Conservation (phyloP, 495 filamentous ascomycete genomes). For the Aspergillus leporis region DNA sequence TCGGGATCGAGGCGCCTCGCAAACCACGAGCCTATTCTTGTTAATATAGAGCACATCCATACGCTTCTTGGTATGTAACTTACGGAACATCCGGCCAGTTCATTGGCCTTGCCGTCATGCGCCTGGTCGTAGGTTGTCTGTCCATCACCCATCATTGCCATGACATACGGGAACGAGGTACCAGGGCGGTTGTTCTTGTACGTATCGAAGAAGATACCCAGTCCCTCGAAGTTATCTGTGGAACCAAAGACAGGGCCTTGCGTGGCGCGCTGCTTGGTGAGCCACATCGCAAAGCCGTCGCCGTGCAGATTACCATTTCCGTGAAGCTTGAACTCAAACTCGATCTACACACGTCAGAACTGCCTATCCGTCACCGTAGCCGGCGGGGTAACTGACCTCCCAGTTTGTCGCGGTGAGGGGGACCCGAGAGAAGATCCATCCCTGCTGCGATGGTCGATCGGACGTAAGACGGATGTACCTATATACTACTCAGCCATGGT, state of each 20-base stretch:
- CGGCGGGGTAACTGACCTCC: conserved; percentile 62
- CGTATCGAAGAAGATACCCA: conserved; percentile 97
- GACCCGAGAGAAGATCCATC: conserved; percentile 91
- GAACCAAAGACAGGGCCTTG: conserved; percentile 86
- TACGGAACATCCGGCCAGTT: conserved; percentile 90
- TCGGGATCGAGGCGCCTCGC: conserved; percentile 72
- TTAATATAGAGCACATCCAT: conserved; percentile 5
- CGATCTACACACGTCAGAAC: conserved; percentile 57
- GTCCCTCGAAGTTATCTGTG: conserved; percentile 86
- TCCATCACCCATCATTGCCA: conserved; percentile 97
- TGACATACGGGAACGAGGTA: conserved; percentile 93
- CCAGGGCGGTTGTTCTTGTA: conserved; percentile 99
- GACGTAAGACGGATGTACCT: conserved; percentile 93
- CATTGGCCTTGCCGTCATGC: conserved; percentile 91
- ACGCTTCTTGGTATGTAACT: conserved; percentile 17
- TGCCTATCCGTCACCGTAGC: not conserved
- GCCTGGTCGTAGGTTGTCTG: conserved; percentile 87
- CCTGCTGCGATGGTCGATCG: conserved; percentile 83
- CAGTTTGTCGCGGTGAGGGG: conserved; percentile 98
- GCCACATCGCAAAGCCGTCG: conserved; percentile 97
- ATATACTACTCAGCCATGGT: conserved; percentile 10
- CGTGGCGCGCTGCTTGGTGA: conserved; percentile 87
- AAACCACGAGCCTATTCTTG: conserved; percentile 73
- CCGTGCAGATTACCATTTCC: conserved; percentile 85
- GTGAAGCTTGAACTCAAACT: conserved; percentile 91